Percentiles rank a stretch among this genome's conserved stretches.
These are phyloP conservation scores for Achaetomium macrosporum DNA, from an alignment of 2,329 filamentous ascomycete genomes.

Conservation along the genomic window DNA sequence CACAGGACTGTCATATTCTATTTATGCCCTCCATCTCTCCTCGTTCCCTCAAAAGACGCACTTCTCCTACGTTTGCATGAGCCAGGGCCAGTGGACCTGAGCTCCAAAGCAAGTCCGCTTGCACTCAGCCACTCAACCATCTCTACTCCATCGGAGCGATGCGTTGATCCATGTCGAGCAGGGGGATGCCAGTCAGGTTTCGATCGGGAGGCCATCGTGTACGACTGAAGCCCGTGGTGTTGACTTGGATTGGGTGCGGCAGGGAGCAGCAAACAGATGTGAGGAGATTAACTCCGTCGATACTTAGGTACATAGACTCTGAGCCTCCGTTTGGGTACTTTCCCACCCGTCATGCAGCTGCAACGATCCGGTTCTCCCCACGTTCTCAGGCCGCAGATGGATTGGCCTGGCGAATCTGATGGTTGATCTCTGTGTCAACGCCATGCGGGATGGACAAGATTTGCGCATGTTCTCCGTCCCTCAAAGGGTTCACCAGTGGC, in stretches of 20 bases:
- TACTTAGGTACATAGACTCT: background rate
- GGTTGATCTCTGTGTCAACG: background rate
- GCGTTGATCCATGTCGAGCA: background rate
- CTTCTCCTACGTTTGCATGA: background rate
- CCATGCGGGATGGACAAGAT: conserved; percentile 4
- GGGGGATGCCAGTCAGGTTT: background rate
- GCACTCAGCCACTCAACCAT: background rate
- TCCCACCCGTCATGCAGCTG: conserved; percentile 6
- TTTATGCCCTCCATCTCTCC: no score
- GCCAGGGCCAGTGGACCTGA: background rate
- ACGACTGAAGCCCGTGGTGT: background rate
- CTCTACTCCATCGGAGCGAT: background rate
- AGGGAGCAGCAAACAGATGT: background rate
- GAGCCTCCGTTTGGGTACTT: background rate
- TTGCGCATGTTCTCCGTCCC: no score
- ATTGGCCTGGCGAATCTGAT: background rate
- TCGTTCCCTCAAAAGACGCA: no score
- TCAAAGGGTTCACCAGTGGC: no score
- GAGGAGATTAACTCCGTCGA: background rate
- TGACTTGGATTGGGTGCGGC: background rate
- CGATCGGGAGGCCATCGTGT: background rate
- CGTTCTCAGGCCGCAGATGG: background rate
- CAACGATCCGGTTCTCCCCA: conserved; percentile 1
- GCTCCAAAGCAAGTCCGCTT: conserved; percentile 6
- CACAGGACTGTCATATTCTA: no score